These are phyloP conservation scores for Scutellaria minor DNA, from an alignment of 257 asterid genomes.

Conservation along the genomic window DNA sequence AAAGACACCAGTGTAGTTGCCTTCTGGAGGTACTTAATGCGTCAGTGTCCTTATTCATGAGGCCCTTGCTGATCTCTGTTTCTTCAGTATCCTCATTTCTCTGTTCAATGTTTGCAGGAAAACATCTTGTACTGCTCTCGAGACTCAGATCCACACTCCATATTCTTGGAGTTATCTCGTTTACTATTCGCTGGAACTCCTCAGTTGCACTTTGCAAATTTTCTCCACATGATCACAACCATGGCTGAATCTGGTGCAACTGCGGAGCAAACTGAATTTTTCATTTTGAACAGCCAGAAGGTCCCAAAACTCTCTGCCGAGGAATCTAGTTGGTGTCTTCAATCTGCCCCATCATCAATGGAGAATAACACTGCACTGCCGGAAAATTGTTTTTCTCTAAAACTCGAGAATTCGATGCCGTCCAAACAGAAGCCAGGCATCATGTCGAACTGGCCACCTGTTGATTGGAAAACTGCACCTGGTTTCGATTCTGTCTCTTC, in stretches of 20 bases:
- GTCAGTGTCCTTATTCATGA: neutral
- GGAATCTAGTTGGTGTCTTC: conserved; percentile 74
- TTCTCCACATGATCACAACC: conserved; percentile 84
- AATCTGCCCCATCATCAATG: conserved; percentile 37
- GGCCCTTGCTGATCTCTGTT: conserved; percentile 5
- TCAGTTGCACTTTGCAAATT: conserved; percentile 82
- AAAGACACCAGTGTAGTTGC: conserved; percentile 65
- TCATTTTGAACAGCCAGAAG: conserved; percentile 83
- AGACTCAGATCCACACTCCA: conserved; percentile 69
- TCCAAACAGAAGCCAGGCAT: conserved; percentile 41
- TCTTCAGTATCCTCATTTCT: conserved; percentile 8
- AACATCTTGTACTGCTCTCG: conserved; percentile 64
- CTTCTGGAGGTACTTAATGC: conserved; percentile 74
- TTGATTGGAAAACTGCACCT: conserved; percentile 74
- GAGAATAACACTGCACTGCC: conserved; percentile 36
- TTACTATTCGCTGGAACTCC: conserved; percentile 61
- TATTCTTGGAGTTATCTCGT: conserved; percentile 78
- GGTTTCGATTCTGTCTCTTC: conserved; percentile 46
- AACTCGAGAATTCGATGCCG: conserved; percentile 40
- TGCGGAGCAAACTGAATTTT: conserved; percentile 79
- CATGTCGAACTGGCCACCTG: conserved; percentile 78
- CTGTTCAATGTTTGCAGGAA: conserved; percentile 53
- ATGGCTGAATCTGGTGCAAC: conserved; percentile 86
- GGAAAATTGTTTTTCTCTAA: conserved; percentile 26
- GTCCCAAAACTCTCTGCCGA: conserved; percentile 68